Evolutionary conservation across 257 asterid species (phyloP), one percentile per base, ranked within the genome.

Genomic region (Rubia yunnanensis): DNA sequence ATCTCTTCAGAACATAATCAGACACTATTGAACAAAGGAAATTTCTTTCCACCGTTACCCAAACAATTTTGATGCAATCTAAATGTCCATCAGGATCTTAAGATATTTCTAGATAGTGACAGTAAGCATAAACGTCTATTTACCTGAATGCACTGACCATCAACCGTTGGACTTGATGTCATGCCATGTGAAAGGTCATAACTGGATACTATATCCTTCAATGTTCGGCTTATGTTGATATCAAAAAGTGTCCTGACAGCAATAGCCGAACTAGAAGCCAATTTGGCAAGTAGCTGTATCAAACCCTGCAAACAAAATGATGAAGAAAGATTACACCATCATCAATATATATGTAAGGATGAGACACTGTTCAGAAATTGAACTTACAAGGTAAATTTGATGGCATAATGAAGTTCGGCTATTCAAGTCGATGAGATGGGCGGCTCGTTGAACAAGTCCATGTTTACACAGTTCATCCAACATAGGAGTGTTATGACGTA

Each of bases 211-310:
- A 90, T 81, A 64, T 90, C 94, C 83, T 82, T 88, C 8, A 83
- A 65, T 71, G 75, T 79, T 77, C 64, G 72, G 86, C 95, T 85
- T 68, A 94, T 74, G 72, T 88, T 80, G 63, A 80, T 92, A 79
- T 94, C 92, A 76, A 88, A 83, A 76, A 94, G 89, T 44, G 90
- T 81, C 83, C 74, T 83, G 86, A 81, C 80, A 58, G 99, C 95
- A 71, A 82, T 74, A 77, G 78, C 74, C 35, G 95, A 86, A 31
- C 96, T 92, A 73, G 92, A 75, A 23, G 89, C 92, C 83, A 94
- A 73, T 79, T 81, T 88, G 78, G 73, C 88, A 39, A 94, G 96
- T 67, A 91, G 79, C 18, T 87, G 97, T 63, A 94, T 82, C 81
- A 94, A 81, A 63, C 96, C 96, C 97, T 94, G 87, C 69, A 70